Base-by-base conservation (phyloP, 2,329 filamentous ascomycete species). In the Apiospora pterosperma region DNA sequence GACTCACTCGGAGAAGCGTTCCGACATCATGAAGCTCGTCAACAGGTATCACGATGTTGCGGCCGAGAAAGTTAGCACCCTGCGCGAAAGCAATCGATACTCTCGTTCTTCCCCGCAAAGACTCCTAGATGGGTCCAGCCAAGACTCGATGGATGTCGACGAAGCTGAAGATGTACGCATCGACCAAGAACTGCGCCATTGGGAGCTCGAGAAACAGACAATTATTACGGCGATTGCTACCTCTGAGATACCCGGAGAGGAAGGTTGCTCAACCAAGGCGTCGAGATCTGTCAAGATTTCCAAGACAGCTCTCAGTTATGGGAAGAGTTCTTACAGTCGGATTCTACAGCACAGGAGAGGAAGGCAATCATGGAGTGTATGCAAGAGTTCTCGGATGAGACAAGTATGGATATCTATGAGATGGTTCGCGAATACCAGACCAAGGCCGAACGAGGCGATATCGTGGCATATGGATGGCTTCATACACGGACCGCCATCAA, bases 401-500 rank as follows among this genome's bases (percentile, higher is more conserved):
- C 87, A 31, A 86, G 88, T 3, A 88, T 89, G 44, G 88, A 92
- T 67, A 88, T 97, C 36, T 88, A 94, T 69, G 86, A 90, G 31
- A 81, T 97, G 34, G 90, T 94, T 61, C 85, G 89, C 62, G 90
- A 95, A 64, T 84, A 94, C 63, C 90, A 94, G 74, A 84, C 88
- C 66, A 89, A 89, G 67, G 90, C 92, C 14, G 91, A 95, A 66
- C 84, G 92, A 71, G 91, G 91, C 11, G 92, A 94, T 61, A 88
- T 94, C 12, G 92, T 96, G 80, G 89, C 92, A 34, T 89, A 93
- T 75, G 95, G 95, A 44, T 97, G 94, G 92, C 87, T 97, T 67
- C 93, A 97, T 75, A 97, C 96, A 0, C 92, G 93, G 68, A 88
- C 92, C 65, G 90, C 90, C 59, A 93, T 99, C 77, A 99, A 99